Conservation (phyloP, 768 basidiomycete species). For the Boletus barrowsii region DNA sequence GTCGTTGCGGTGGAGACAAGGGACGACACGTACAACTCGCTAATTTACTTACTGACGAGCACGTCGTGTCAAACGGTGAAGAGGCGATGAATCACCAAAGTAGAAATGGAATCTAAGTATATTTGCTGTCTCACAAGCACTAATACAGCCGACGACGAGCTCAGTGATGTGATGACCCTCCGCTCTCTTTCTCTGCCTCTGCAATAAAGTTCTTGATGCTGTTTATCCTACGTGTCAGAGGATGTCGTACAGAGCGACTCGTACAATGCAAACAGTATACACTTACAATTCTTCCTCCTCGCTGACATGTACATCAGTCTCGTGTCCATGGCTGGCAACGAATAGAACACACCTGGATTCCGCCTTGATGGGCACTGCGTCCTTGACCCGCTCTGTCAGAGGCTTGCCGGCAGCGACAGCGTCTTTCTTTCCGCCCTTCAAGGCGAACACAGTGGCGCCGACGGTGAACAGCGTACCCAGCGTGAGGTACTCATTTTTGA, state of each 20-base stretch:
- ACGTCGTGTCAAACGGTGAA: conserved; percentile 4
- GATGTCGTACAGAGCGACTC: conserved; percentile 28
- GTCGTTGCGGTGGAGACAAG: conserved; percentile 4
- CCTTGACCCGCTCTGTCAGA: conserved; percentile 56
- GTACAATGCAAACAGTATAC: conserved; percentile 9
- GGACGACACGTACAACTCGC: background rate
- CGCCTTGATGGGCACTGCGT: conserved; percentile 60
- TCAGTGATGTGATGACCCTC: conserved; percentile 35
- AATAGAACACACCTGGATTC: conserved; percentile 60
- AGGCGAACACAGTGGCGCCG: conserved; percentile 50
- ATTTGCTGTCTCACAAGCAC: conserved; percentile 6
- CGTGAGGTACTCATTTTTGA: conserved; percentile 80
- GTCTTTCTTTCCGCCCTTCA: conserved; percentile 55
- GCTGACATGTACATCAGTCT: conserved; percentile 35
- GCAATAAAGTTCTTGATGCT: conserved; percentile 80
- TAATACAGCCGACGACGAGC: conserved; percentile 5
- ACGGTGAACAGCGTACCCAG: conserved; percentile 64
- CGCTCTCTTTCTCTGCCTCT: conserved; percentile 78
- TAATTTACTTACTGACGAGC: background rate
- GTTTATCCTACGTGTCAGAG: conserved; percentile 46
- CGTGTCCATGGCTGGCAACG: background rate
- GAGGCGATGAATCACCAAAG: background rate
- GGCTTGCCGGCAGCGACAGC: conserved; percentile 37
- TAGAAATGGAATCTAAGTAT: background rate
- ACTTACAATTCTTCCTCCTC: conserved; percentile 86